A percentile compares a stretch with the other conserved stretches of the same genome.
Evolutionary conservation across 2,329 filamentous ascomycete species (phyloP).

Genomic region (Coniochaeta sp.): DNA sequence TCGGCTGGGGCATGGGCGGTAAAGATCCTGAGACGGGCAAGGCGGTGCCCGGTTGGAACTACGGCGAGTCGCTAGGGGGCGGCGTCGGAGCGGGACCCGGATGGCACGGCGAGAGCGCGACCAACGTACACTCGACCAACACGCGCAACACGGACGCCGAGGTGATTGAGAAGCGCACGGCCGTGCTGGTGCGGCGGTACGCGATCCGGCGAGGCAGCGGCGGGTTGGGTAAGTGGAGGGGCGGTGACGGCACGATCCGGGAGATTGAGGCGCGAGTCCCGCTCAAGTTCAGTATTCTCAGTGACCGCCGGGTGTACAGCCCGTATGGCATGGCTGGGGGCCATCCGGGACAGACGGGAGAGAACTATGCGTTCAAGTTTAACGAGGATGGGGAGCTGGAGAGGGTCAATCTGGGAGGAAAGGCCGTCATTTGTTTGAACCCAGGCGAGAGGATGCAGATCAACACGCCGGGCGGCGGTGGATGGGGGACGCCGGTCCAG

Average conservation of each 20-base stretch:
- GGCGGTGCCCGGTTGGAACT: conserved; percentile 20
- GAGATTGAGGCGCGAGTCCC: conserved; percentile 68
- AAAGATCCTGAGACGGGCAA: conserved; percentile 16
- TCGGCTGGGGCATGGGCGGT: conserved; percentile 16
- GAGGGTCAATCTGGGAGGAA: neutral
- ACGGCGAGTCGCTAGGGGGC: conserved; percentile 26
- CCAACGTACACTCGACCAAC: conserved; percentile 29
- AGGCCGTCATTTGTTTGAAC: neutral
- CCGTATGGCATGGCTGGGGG: conserved; percentile 69
- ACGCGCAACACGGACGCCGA: conserved; percentile 28
- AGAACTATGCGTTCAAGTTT: conserved; percentile 41
- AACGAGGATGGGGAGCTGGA: neutral
- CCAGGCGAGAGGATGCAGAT: neutral
- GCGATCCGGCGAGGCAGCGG: conserved; percentile 16
- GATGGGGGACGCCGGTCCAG: too few species aligned
- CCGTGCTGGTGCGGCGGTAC: conserved; percentile 23
- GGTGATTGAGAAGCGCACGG: conserved; percentile 26
- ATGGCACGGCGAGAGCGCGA: conserved; percentile 20
- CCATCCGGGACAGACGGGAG: conserved; percentile 56
- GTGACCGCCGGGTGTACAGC: conserved; percentile 60
- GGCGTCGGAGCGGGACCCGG: conserved; percentile 22
- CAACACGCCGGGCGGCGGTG: neutral
- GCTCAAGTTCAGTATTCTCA: conserved; percentile 63
- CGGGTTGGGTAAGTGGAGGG: conserved; percentile 31
- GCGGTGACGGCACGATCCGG: conserved; percentile 60